These are phyloP conservation scores for Zymoseptoria brevis DNA, from an alignment of 2,329 filamentous ascomycete genomes.

Conservation along the genomic window DNA sequence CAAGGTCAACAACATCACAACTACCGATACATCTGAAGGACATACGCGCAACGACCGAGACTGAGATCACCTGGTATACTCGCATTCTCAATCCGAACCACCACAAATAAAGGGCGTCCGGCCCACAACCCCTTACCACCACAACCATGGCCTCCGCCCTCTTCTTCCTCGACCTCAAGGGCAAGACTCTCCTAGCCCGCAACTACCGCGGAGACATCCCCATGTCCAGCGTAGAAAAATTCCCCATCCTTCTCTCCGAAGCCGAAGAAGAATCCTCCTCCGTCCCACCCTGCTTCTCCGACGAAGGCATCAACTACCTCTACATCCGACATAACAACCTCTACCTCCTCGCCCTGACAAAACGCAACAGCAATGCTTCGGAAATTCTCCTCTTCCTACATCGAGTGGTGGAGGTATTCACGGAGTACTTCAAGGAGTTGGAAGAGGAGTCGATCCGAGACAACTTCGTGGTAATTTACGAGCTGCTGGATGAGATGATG, in stretches of 20 bases:
- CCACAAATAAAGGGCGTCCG: conserved; percentile 13
- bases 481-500: conserved; percentile 99
- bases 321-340: conserved; percentile 99
- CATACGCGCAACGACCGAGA: not conserved
- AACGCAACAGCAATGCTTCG: conserved; percentile 97
- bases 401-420: conserved; percentile 97
- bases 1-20: not conserved
- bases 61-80: not conserved
- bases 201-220: conserved; percentile 98
- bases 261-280: conserved; percentile 98
- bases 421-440: conserved; percentile 98
- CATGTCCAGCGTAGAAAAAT: conserved; percentile 98
- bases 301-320: conserved; percentile 98
- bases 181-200: conserved; percentile 98
- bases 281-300: conserved; percentile 94
- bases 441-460: conserved; percentile 98
- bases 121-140: conserved; percentile 11
- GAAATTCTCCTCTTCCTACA: conserved; percentile 97
- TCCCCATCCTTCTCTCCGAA: conserved; percentile 89
- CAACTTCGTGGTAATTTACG: conserved; percentile 99
- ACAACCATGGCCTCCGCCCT: conserved; percentile 82
- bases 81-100: not conserved
- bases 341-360: conserved; percentile 93
- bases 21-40: not conserved
- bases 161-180: conserved; percentile 99